Base-by-base conservation (phyloP, 176 grass and related monocot genomes). In the Puya raimondii region DNA sequence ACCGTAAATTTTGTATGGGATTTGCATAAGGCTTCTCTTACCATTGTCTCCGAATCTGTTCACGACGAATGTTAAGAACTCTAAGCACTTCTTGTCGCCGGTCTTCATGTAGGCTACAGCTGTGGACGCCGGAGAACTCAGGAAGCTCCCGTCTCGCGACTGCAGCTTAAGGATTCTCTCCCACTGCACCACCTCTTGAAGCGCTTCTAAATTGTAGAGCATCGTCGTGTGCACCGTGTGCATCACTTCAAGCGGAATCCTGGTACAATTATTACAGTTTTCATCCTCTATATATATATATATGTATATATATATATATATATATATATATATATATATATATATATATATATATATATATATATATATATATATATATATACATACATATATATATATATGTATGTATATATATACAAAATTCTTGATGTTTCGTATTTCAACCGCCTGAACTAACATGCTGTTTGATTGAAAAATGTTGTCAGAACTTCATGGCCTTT, bases 21-120 rank as follows among this genome's bases (percentile, higher is more conserved):
- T 14, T n/a, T n/a, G 33, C 16, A n/a, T 58, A 17, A 7, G 11
- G 18, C 18, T 58, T 58, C 1, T 26, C 51, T 72, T 80, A 88
- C 87, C 76, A 54, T 68, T 52, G 0, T 65, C 77, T 11, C 78
- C 71, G n/a, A 91, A 91, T n/a, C 48, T 79, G 0, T 54, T 58
- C 9, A 86, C n/a, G 16, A 75, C 13, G 18, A 1, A 1, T 1
- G 78, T 69, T 17, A 91, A 51, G 50, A 68, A 91, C 17, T 86
- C 18, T 1, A 91, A 67, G 23, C 83, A 86, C 13, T 83, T 83
- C 2, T 63, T 74, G 11, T 91, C 77, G 0, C 78, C 70, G 0
- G 80, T 83, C 56, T 78, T 68, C 73, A 86, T 83, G 23, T 86
- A 76, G 18, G 66, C 87, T 42, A 67, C 75, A 12, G 83, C 83